Conservation (phyloP, 2,329 filamentous ascomycete genomes). For the Colletotrichum nymphaeae region DNA sequence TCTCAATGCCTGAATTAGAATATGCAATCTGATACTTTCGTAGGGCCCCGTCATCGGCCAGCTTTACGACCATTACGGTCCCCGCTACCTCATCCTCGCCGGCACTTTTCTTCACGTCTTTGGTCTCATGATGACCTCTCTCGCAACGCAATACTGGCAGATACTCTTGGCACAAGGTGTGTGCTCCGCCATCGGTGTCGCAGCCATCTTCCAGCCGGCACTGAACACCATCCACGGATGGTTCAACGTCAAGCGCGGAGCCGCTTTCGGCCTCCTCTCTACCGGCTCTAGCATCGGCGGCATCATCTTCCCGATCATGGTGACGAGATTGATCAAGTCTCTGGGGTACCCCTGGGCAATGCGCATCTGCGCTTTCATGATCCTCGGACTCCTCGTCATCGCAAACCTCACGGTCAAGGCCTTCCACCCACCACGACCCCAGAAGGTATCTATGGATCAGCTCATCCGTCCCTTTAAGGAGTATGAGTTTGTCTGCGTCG, state of each 20-base stretch:
- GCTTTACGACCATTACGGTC: slow-evolving; percentile 72
- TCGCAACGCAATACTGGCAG: slow-evolving; percentile 56
- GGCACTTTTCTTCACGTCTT: slow-evolving; percentile 69
- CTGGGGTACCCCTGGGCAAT: slow-evolving; percentile 55
- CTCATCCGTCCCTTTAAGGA: slow-evolving; percentile 47
- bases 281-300: slow-evolving; percentile 52
- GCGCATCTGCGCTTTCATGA: slow-evolving; percentile 50
- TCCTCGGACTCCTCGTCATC: slow-evolving; percentile 47
- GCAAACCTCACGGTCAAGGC: slow-evolving; percentile 47
- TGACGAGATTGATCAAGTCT: slow-evolving; percentile 46
- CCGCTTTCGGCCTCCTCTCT: slow-evolving; percentile 49
- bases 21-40: slow-evolving; percentile 7
- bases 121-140: slow-evolving; percentile 71
- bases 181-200: slow-evolving; percentile 49
- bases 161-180: slow-evolving; percentile 53
- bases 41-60: slow-evolving; percentile 71
- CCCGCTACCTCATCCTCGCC: slow-evolving; percentile 62
- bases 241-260: slow-evolving; percentile 48
- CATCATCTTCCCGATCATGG: slow-evolving; percentile 54
- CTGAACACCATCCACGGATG: slow-evolving; percentile 46
- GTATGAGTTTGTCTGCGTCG: slow-evolving; percentile 44
- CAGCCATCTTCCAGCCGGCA: slow-evolving; percentile 48
- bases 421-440: slow-evolving; percentile 39
- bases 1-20: neutral
- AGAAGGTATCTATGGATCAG: slow-evolving; percentile 44